phyloP scores from a whole-genome alignment of 176 grass and related monocot species.

The Cocos nucifera region DNA sequence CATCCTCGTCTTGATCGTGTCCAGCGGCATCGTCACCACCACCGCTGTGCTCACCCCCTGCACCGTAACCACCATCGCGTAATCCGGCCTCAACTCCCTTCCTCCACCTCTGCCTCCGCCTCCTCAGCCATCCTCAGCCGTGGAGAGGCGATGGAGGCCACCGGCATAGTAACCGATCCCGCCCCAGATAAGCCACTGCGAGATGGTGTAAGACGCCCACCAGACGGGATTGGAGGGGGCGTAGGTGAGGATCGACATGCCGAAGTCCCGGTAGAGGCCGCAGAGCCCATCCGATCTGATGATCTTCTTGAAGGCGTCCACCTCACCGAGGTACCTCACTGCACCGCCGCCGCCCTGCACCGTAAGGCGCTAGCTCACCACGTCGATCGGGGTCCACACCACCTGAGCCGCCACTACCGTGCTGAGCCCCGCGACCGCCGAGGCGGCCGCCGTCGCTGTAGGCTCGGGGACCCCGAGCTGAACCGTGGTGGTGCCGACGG shows the following conservation, averaged over 20 bases:
- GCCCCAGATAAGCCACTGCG: constrained; percentile 64
- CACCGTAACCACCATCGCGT: constrained; percentile 48
- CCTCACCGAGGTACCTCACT: constrained; percentile 50
- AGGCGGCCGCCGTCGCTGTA: constrained; percentile 48
- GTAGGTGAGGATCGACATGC: constrained; percentile 89
- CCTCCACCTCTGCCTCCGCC: background rate
- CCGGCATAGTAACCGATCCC: constrained; percentile 27
- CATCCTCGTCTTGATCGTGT: no score
- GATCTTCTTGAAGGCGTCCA: constrained; percentile 67
- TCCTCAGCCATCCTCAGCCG: no score
- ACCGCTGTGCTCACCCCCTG: background rate
- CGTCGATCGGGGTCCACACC: constrained; percentile 90
- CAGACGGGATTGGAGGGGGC: constrained; percentile 24
- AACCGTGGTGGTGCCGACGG: constrained; percentile 60
- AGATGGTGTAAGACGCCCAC: constrained; percentile 65
- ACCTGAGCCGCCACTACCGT: constrained; percentile 83
- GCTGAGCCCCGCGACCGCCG: constrained; percentile 48
- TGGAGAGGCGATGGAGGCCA: background rate
- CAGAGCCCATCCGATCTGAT: constrained; percentile 53
- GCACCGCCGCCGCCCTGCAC: constrained; percentile 29
- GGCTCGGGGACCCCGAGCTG: constrained; percentile 60
- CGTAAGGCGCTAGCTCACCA: constrained; percentile 87
- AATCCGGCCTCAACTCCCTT: constrained; percentile 15
- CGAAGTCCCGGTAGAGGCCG: constrained; percentile 89
- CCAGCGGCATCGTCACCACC: no score